Evolutionary conservation across 2,329 filamentous ascomycete genomes (phyloP), one percentile per base, ranked within the genome.

Genomic region (Mariannaea sp.): DNA sequence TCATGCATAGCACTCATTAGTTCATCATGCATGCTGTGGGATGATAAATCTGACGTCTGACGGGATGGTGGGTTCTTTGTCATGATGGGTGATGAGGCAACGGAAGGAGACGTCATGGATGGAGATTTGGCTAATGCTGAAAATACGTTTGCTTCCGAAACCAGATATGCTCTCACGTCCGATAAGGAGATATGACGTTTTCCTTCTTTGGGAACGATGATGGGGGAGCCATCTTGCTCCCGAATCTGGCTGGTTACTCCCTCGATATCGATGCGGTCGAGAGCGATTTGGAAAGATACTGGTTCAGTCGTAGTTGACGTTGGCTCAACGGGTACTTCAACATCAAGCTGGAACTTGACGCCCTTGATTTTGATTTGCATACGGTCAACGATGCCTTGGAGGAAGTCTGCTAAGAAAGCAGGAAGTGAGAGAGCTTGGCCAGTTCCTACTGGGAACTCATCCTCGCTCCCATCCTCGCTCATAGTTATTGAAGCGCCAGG

Each of bases 371-470:
- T 78, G 20, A 93, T 73, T 66, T 89, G 83, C 49, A 87, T 77
- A 39, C 89, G 81, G 70, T 94, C 88, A 20, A 88, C 75, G 42
- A 92, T 84, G 24, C 88, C 88, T 60, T 91, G 86, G 5, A 93
- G 71, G 59, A 91, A 90, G 59, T 82, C 83, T 35, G 86, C 82
- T 40, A 94, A 74, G 58, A 92, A 90, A 0, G 75, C 77, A 5
- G 89, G 89, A 4, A 93, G 74, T 1, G 85, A 85, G 26, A 92
- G 74, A 1, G 83, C 74, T 59, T 88, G 82, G 1, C 89, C 89
- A 17, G 87, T 90, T n/a, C 89, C 89, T 4, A 84, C 70, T 8
- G 77, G 69, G 12, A 75, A 71, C 30, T 86, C 85, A 5, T 88
- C 85, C 32, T 87, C 84, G 57, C 80, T 81, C 14, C 74, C 80